Base-by-base conservation (phyloP, 371 early-diverging fungal genomes). In the Batrachochytrium dendrobatidis region DNA sequence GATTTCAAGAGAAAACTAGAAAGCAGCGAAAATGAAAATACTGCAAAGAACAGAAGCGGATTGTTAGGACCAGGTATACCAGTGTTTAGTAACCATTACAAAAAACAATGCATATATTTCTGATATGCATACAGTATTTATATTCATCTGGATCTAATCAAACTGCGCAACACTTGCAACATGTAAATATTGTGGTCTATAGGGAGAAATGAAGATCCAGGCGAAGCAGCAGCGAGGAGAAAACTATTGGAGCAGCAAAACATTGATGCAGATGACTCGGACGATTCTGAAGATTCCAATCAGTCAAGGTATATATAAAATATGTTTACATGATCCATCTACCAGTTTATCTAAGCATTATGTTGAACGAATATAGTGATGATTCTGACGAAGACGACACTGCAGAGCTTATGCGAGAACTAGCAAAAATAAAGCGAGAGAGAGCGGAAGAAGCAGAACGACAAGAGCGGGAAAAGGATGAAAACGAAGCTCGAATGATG, bases 391-490 rank as follows among this genome's bases (percentile, higher is more conserved):
- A 94, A 43, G 96, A 96, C 59, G 94, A 97, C 64, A 88, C 91
- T 6, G 93, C 85, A 34, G 88, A 89, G 64, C 66, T 97, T 35
- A 56, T 96, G 70, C 83, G 87, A 10, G 95, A 95, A 62, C 74
- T 97, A 35, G 94, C 92, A 67, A 93, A 94, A 74, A 97, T 97
- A 57, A 90, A 92, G 63, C 81, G 84, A 50, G 98, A 97, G 67
- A 80, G 95, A 2, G 91, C 91, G 0, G 91, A 91, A 59, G 95
- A 94, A 63, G 88, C 88, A 69, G 93, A 86, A 55, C 82, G 91
- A n/a, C 79, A 74, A 54, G 89, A 84, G 54, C 54, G 69, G 43
- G 75, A 88, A 69, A 81, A 79, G 45, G 69, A 70, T 7, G 90
- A 90, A 63, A 75, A 70, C 34, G 82, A 80, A 44, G 76, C 81